Evolutionary conservation across 2,329 filamentous ascomycete species (phyloP), one percentile per base, ranked within the genome.

Genomic region (Hypoxylon sp.): DNA sequence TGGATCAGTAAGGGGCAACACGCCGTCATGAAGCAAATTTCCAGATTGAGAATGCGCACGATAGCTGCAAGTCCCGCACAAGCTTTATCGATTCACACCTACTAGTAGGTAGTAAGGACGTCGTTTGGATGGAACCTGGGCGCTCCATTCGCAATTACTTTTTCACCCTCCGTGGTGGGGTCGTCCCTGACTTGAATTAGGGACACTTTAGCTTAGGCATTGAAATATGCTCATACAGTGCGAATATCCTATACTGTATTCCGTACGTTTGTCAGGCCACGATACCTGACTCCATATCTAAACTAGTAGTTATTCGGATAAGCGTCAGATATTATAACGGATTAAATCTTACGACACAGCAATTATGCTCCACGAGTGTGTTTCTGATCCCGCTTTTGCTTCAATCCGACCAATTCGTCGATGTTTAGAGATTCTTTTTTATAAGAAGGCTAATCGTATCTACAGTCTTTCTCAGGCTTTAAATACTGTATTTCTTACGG

Each of bases 61-160:
- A 62, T 51, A 57, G 59, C 65, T 70, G 52, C 61, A 68, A 67
- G 53, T 64, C 63, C 58, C 68, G 63, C 70, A 65, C 59, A 60
- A 68, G 65, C 64, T 67, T 71, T 41, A 23, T 60, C 28, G 58
- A 57, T 60, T 68, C 62, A 55, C 59, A 69, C 23, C 23, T 23
- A 23, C 2, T 23, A 23, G n/a, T n/a, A n/a, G n/a, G n/a, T n/a
- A n/a, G n/a, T n/a, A n/a, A n/a, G 62, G 55, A 60, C 30, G 60
- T 63, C 55, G 28, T 25, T 21, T 60, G 17, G 57, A 43, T 36
- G 46, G 36, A 48, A 28, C 10, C 23, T 30, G 28, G 28, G 28
- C 28, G 28, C 38, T 50, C 46, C 38, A 58, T 68, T 63, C 57
- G 66, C 62, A 41, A 38, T 53, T 57, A 61, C 32, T 32, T 67